phyloP scores from a whole-genome alignment of 2,329 filamentous ascomycete genomes.

The Akanthomyces lecanii region DNA sequence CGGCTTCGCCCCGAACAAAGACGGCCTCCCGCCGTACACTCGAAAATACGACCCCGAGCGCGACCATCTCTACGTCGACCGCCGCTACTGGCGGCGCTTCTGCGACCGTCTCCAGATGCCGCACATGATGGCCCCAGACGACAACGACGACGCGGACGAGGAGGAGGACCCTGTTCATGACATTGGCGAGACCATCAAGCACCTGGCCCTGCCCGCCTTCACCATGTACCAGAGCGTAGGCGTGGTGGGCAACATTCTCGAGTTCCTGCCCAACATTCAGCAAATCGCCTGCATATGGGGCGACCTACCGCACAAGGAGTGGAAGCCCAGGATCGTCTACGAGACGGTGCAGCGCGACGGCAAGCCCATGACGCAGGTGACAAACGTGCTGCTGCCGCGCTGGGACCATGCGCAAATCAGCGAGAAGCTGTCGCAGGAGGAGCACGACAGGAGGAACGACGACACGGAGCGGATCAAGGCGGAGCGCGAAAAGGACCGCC shows the following conservation, averaged over 20 bases:
- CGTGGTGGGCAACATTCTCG: conserved; percentile 18
- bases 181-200: conserved; percentile 17
- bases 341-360: conserved; percentile 1
- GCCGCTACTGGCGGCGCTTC: conserved; percentile 11
- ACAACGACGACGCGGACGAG: not conserved
- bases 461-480: conserved; percentile 12
- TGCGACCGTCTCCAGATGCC: conserved; percentile 2
- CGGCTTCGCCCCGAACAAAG: not conserved
- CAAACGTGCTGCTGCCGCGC: conserved; percentile 5
- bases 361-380: conserved; percentile 5
- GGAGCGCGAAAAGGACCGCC: not conserved
- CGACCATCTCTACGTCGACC: conserved; percentile 14
- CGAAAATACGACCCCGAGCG: conserved; percentile 10
- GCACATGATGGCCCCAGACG: not conserved
- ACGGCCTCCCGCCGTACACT: not conserved
- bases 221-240: conserved; percentile 25
- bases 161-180: not conserved
- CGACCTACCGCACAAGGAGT: conserved; percentile 17
- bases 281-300: conserved; percentile 25
- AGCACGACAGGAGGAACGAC: not conserved
- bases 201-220: conserved; percentile 26
- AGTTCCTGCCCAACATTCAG: conserved; percentile 20
- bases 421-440: conserved; percentile 2
- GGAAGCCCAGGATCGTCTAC: not conserved
- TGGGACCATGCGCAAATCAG: conserved; percentile 8